These are phyloP conservation scores for Trypanosoma melophagium DNA, from an alignment of 208 protist species.

Conservation along the genomic window DNA sequence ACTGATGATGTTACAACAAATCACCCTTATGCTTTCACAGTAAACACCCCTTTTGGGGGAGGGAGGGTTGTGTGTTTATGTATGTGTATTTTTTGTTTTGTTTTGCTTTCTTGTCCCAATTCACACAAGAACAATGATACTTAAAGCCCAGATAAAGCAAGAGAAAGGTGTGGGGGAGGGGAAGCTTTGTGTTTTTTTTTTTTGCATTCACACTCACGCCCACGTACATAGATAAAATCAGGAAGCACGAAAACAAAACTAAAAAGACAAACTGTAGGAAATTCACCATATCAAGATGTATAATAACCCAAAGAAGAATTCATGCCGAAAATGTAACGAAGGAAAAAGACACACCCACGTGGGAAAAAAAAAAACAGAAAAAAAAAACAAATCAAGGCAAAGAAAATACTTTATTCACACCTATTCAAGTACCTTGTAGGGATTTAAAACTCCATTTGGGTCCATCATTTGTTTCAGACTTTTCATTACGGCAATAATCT, in stretches of 20 bases:
- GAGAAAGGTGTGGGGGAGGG: too few relatives aligned
- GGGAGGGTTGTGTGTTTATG: too few relatives aligned
- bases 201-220: not conserved
- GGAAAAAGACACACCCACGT: too few relatives aligned
- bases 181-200: not conserved
- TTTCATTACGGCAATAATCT: constrained; percentile 88
- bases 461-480: constrained; percentile 91
- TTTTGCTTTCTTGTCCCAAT: too few relatives aligned
- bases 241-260: not conserved
- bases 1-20: not conserved
- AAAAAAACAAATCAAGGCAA: constrained; percentile 7
- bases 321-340: not conserved
- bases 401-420: not conserved
- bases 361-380: not conserved
- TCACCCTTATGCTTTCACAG: not conserved
- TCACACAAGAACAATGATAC: too few relatives aligned
- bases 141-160: too few relatives aligned
- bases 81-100: too few relatives aligned
- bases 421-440: constrained; percentile 88
- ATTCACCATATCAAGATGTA: not conserved
- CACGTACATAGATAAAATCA: not conserved
- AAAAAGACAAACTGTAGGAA: not conserved
- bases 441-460: constrained; percentile 96
- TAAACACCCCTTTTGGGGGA: not conserved
- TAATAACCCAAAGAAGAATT: not conserved